Percentiles rank a stretch among this genome's conserved stretches.
Evolutionary conservation across 1,139 yeast genomes (phyloP).

Genomic region (Lodderomyces parapsilosis): DNA sequence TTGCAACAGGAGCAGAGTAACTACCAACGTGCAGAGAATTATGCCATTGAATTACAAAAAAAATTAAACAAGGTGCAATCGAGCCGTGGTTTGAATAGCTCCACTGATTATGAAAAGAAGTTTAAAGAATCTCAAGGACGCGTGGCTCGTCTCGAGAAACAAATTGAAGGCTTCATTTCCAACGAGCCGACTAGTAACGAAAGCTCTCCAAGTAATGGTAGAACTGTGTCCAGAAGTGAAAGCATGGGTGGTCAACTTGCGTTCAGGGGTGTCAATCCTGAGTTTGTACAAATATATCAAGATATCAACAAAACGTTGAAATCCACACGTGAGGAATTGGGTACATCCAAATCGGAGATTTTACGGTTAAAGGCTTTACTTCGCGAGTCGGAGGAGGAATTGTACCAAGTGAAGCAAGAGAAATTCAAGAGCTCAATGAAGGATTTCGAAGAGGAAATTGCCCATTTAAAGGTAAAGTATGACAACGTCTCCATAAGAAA

Average conservation of each 20-base stretch:
- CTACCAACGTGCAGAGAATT: conserved; percentile 45
- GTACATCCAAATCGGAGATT: conserved; percentile 50
- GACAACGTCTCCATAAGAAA: conserved; percentile 54
- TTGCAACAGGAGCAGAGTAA: conserved; percentile 44
- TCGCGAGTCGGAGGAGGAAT: conserved; percentile 47
- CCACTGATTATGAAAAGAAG: conserved; percentile 37
- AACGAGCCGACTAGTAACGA: conserved; percentile 14
- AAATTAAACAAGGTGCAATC: conserved; percentile 44
- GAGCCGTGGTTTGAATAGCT: conserved; percentile 34
- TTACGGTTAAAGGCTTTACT: conserved; percentile 50
- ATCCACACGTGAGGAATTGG: conserved; percentile 49
- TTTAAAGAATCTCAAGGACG: conserved; percentile 37
- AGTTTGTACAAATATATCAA: conserved; percentile 52
- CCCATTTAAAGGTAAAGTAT: conserved; percentile 47
- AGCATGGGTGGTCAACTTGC: conserved; percentile 32
- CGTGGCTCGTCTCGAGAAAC: conserved; percentile 33
- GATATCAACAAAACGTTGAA: conserved; percentile 53
- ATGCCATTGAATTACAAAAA: conserved; percentile 48
- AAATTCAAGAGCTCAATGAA: conserved; percentile 35
- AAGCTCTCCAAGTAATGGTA: conserved; percentile 10
- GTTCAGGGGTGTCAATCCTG: conserved; percentile 30
- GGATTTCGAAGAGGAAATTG: conserved; percentile 43
- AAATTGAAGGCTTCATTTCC: conserved; percentile 26
- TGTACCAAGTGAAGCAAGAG: conserved; percentile 38
- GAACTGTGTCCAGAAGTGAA: conserved; percentile 31